Evolutionary conservation across 2,329 filamentous ascomycete species (phyloP), one percentile per base, ranked within the genome.

Genomic region (Trichoderma sp.): DNA sequence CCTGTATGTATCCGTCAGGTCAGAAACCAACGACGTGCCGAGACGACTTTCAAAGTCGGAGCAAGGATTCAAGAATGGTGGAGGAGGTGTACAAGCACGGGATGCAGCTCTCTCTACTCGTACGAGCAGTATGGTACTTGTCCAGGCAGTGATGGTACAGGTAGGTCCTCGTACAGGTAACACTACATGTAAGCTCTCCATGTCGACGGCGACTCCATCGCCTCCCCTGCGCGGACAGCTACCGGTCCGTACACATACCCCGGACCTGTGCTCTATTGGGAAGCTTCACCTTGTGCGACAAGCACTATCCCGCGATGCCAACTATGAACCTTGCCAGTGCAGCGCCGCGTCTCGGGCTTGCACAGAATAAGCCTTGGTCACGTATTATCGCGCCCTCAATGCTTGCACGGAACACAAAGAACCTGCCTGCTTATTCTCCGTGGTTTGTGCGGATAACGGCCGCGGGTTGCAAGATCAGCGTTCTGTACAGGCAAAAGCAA

Each of bases 341-440:
- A 60, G 21, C 53, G 9, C 33, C 33, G 31, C 16, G 56, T 56
- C 24, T 31, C 21, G 24, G 27, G 56, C 45, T 24, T 60, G 50
- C 33, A 5, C 21, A 12, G 33, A 41, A 56, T 12, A 24, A 56
- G 45, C 6, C 18, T 71, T 60, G 21, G 11, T 59, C 67, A 27
- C 67, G 53, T 29, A 31, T 24, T 59, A 41, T 69, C 33, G 18
- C 33, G 64, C 5, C n/a, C 50, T 53, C 50, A 4, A 45, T 53
- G 50, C 50, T 53, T 53, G 50, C n/a, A 53, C 50, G 50, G 29
- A 35, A 56, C 31, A 68, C 31, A 16, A 45, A 56, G 29, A 53
- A 56, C 29, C 31, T 53, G 45, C 45, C 33, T 21, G 66, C 31
- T 68, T 60, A 69, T 60, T 69, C 67, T 69, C 67, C 67, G 67